Conservation (phyloP, 139 green algal species). For the Chlamydomonas eustigma region DNA sequence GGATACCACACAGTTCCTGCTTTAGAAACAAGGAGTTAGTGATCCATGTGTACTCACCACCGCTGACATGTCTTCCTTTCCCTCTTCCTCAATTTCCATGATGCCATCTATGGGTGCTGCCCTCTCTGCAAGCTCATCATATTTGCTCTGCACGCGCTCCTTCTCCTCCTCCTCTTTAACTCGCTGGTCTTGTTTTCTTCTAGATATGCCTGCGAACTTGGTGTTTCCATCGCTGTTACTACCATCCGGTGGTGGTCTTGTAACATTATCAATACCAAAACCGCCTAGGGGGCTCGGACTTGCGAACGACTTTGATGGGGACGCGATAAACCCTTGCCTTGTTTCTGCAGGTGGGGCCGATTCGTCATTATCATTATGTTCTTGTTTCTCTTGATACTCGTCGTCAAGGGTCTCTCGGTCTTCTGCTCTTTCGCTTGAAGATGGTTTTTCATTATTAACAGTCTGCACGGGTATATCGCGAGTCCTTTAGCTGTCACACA, state of each 20-base stretch:
- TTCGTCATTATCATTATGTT: neutral
- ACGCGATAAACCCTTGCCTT: neutral
- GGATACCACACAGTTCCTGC: neutral
- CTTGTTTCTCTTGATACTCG: neutral
- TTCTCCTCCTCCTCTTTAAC: conserved; percentile 1
- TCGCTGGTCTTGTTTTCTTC: neutral
- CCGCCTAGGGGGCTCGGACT: too few species aligned
- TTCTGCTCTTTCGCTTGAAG: neutral
- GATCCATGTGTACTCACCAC: conserved; percentile 25
- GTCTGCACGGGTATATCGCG: too few species aligned
- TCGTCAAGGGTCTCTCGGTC: neutral
- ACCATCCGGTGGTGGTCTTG: neutral
- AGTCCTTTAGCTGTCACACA: too few species aligned
- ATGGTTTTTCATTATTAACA: neutral
- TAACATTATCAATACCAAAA: neutral
- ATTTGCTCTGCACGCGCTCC: conserved; percentile 18
- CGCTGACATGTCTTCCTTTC: conserved; percentile 45
- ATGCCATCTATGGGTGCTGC: conserved; percentile 38
- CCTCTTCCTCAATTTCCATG: conserved; percentile 53
- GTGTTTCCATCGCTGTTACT: neutral
- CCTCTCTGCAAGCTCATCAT: conserved; percentile 12
- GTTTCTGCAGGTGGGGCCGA: neutral
- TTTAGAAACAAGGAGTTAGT: neutral
- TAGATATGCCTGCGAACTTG: neutral
- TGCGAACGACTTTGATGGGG: neutral